Percentiles rank a stretch among this genome's conserved stretches.
Conservation (phyloP, 306 rosid genomes). For the Sphenostylis stenocarpa region DNA sequence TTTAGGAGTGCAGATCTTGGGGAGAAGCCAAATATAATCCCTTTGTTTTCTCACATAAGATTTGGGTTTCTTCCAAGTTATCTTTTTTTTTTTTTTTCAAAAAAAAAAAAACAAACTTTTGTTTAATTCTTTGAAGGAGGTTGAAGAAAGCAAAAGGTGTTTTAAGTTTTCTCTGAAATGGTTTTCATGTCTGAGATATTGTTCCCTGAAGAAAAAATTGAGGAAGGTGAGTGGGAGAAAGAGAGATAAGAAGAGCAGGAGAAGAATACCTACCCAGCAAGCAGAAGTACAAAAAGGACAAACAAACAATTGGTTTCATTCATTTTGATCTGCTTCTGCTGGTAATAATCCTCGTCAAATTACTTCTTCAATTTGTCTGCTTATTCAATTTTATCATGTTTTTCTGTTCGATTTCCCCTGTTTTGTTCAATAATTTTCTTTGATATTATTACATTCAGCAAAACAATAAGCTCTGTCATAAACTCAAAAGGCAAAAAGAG, state of each 20-base stretch:
- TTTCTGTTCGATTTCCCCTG: background rate
- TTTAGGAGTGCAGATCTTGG: constrained; percentile 25
- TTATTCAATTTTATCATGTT: background rate
- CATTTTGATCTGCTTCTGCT: constrained; percentile 65
- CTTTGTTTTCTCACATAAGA: constrained; percentile 36
- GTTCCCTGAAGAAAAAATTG: constrained; percentile 51
- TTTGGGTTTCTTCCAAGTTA: constrained; percentile 48
- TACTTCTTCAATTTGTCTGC: background rate
- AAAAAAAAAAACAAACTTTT: background rate
- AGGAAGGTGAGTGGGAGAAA: constrained; percentile 92
- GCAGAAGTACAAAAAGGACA: constrained; percentile 48
- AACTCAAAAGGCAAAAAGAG: constrained; percentile 2
- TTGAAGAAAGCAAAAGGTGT: constrained; percentile 27
- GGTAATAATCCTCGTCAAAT: constrained; percentile 42
- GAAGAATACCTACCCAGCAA: constrained; percentile 42
- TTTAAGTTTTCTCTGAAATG: constrained; percentile 55
- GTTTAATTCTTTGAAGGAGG: constrained; percentile 5
- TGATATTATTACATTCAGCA: constrained; percentile 25
- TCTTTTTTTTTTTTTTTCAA: background rate
- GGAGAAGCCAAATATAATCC: constrained; percentile 39
- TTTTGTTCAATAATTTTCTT: background rate
- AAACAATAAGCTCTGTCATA: background rate
- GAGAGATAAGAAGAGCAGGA: constrained; percentile 55
- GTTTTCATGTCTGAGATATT: constrained; percentile 69
- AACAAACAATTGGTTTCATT: constrained; percentile 30